Base-by-base conservation (phyloP, 2,329 filamentous ascomycete species). In the Pseudonectria buxi region DNA sequence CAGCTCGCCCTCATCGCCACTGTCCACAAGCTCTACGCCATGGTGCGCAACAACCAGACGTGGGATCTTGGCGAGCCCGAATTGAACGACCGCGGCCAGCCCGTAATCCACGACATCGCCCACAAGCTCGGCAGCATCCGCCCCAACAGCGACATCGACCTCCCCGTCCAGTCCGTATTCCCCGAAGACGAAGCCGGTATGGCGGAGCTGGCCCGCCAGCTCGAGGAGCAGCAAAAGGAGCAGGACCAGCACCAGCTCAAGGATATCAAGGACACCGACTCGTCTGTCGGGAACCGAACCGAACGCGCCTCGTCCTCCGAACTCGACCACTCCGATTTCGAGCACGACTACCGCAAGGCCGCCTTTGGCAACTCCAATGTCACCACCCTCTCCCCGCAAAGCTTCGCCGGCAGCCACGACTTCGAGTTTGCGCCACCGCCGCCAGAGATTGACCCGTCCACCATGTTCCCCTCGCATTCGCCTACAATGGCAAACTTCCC, bases 31-130 rank as follows among this genome's bases (percentile, higher is more conserved):
- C 67, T 81, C 14, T 81, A 81, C 55, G 65, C 68, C 35, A 81
- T 81, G 76, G 69, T 81, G 30, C 68, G 74, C 41, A 74, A 64
- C 40, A 62, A 64, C 14, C 72, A 80, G 47, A 52, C 64, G 3
- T 81, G 77, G 77, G 72, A 76, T 10, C 62, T 80, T 12, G 75
- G 71, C n/a, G 75, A 80, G 49, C 76, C 76, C 4, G 74, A 78
- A 42, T 60, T 79, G 46, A 81, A 81, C 54, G 75, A 78, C 43
- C 66, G 73, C 34, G 75, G 75, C 24, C 72, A 77, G 47, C 76
- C 77, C 3, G 69, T 81, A 16, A 77, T 81, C 35, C 77, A 81
- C 59, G 73, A 80, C 53, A 81, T 81, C 40, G 76, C 76, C 24
- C 70, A 72, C 44, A 78, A 72, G 57, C 72, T 81, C 18, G 76